Evolutionary conservation across 1,139 yeast species (phyloP), one percentile per base, ranked within the genome.

Genomic region (Blastobotrys aristatus): DNA sequence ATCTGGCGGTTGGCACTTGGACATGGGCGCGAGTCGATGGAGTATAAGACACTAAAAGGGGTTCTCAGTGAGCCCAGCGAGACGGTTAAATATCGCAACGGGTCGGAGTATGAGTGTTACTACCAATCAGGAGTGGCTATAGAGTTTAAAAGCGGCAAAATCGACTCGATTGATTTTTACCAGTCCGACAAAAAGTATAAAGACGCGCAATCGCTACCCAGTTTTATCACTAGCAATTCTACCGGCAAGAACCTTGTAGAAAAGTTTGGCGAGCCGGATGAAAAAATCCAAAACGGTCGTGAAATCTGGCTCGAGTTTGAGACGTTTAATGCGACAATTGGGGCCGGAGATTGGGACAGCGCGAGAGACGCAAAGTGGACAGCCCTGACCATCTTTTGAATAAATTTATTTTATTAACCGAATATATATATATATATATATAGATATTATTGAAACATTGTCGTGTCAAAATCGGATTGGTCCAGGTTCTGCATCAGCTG

Each of bases 251-350:
- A 58, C 26, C 44, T 61, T 35, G 60, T 61, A 1, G 53, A 54
- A 20, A 46, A 33, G 43, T 54, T 53, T 40, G 64, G 64, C 4
- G 65, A 61, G 44, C 65, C 65, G 1, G 16, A 32, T 0, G 61
- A 60, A 31, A 61, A 61, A 40, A 62, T 61, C 1, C 62, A 63
- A 3, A 63, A 61, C 2, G 38, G 48, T 4, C 52, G 59, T 27
- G 57, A 57, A 26, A 61, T 61, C 13, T 61, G 65, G 65, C 46
- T 61, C 33, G 50, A 64, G n/a, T 61, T 44, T 4, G n/a, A 13
- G 6, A 49, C 47, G 2, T 43, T 61, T 18, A 60, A 61, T 45
- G 60, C 58, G 7, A 60, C 56, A n/a, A 43, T 61, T 13, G 48
- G 51, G 7, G 49, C 53, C n/a, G 47, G 57, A 8, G 53, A 57